These are phyloP conservation scores for Alnus glutinosa DNA, from an alignment of 306 rosid species.

Conservation along the genomic window DNA sequence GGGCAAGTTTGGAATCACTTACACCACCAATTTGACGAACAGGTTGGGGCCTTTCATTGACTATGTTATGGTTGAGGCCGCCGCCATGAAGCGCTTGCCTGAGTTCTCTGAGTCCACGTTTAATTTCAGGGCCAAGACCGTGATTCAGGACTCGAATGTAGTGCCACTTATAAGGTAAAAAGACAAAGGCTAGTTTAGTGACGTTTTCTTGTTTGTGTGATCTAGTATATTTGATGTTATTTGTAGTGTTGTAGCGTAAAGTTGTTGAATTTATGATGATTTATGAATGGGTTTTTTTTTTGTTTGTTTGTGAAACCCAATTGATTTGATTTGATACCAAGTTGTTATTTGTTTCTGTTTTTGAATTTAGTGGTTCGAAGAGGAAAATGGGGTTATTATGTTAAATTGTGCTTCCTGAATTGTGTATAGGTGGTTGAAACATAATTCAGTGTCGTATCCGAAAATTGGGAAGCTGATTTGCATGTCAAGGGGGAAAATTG, in stretches of 20 bases:
- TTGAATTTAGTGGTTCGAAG: background rate
- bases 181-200: background rate
- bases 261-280: background rate
- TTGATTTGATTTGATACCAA: background rate
- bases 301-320: background rate
- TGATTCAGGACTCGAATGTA: constrained; percentile 69
- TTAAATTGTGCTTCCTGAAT: constrained; percentile 27
- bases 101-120: constrained; percentile 59
- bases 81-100: constrained; percentile 65
- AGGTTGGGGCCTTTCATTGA: constrained; percentile 62
- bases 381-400: background rate
- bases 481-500: constrained; percentile 71
- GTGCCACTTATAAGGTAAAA: constrained; percentile 77
- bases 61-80: constrained; percentile 82
- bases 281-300: no score
- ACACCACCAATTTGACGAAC: constrained; percentile 50
- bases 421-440: constrained; percentile 86
- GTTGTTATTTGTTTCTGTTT: background rate
- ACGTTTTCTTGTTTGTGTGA: background rate
- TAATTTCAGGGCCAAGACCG: constrained; percentile 76
- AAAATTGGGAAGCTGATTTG: constrained; percentile 84
- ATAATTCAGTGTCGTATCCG: constrained; percentile 74
- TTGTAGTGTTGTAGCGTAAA: background rate
- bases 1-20: constrained; percentile 89
- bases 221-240: background rate